Evolutionary conservation across 1,284 basidiomycete species (phyloP).

Genomic region (Trichosporon inkin): DNA sequence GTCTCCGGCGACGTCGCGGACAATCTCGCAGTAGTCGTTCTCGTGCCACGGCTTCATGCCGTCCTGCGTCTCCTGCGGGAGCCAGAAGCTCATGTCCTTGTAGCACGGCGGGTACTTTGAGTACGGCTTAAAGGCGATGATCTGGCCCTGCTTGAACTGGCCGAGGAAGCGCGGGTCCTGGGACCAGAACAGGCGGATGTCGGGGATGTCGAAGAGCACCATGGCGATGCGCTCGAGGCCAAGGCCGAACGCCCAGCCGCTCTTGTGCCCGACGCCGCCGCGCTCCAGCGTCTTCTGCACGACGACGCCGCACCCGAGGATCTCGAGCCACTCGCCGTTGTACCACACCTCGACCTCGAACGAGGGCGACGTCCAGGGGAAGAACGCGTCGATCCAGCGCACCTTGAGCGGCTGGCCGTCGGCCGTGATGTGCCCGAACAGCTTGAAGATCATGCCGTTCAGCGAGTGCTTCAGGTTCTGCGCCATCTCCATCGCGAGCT

Average conservation of each 20-base stretch:
- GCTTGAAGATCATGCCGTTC: slow-evolving; percentile 76
- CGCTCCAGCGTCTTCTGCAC: slow-evolving; percentile 81
- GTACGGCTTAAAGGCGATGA: slow-evolving; percentile 77
- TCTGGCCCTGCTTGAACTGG: slow-evolving; percentile 75
- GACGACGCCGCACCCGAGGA: slow-evolving; percentile 90
- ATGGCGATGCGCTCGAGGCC: slow-evolving; percentile 97
- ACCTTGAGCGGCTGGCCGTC: slow-evolving; percentile 68
- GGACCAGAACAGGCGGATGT: slow-evolving; percentile 99
- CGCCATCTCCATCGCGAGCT: slow-evolving; percentile 66
- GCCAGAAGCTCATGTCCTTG: slow-evolving; percentile 92
- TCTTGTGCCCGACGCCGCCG: slow-evolving; percentile 73
- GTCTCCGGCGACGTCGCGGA: slow-evolving; percentile 87
- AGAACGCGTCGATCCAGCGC: slow-evolving; percentile 96
- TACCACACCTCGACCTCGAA: slow-evolving; percentile 98
- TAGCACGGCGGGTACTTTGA: slow-evolving; percentile 84
- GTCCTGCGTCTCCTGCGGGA: slow-evolving; percentile 51
- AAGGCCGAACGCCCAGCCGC: slow-evolving; percentile 97
- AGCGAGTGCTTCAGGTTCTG: slow-evolving; percentile 86
- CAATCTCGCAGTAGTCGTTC: slow-evolving; percentile 94
- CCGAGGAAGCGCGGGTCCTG: slow-evolving; percentile 77
- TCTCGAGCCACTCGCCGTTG: slow-evolving; percentile 94
- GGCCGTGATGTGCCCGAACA: slow-evolving; percentile 66
- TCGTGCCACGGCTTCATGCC: slow-evolving; percentile 63
- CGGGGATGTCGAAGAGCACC: slow-evolving; percentile 94
- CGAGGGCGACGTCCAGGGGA: slow-evolving; percentile 95